Conservation (phyloP, 2,329 filamentous ascomycete genomes). For the Colletotrichum horii region DNA sequence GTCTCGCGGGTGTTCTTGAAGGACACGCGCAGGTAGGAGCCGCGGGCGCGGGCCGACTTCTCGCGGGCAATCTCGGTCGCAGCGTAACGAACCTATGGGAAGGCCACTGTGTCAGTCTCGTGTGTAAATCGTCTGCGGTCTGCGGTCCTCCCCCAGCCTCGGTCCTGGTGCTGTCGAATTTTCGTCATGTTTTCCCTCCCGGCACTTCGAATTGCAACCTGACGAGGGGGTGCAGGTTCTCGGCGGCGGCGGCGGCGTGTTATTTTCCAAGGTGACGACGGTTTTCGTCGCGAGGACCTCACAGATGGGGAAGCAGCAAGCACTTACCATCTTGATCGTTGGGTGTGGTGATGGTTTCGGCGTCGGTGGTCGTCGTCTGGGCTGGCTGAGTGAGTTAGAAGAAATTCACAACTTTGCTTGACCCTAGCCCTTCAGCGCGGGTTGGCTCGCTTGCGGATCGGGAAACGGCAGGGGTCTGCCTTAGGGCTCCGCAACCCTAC, state of each 20-base stretch:
- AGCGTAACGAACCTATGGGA: conserved; percentile 88
- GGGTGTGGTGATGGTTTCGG: conserved; percentile 59
- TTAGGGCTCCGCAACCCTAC: conserved; percentile 49
- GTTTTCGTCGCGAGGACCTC: not conserved
- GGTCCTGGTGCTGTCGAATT: not conserved
- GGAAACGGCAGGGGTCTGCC: conserved; percentile 27
- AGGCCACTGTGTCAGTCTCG: conserved; percentile 22
- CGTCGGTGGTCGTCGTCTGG: conserved; percentile 42
- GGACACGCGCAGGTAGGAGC: conserved; percentile 97
- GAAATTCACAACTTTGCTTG: conserved; percentile 54
- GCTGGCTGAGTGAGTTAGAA: conserved; percentile 34
- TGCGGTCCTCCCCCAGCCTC: not conserved
- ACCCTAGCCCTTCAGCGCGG: conserved; percentile 32
- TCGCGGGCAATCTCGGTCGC: conserved; percentile 83
- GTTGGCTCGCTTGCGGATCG: conserved; percentile 52
- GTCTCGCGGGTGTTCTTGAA: conserved; percentile 99
- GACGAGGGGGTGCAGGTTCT: not conserved
- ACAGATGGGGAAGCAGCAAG: conserved; percentile 25
- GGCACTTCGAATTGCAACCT: not conserved
- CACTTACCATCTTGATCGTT: conserved; percentile 64
- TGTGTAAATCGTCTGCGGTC: not conserved
- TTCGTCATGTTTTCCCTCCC: not conserved
- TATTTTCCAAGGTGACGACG: not conserved
- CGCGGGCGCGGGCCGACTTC: conserved; percentile 97
- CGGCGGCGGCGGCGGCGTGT: not conserved